A percentile compares a stretch with the other conserved stretches of the same genome.
Conservation (phyloP, 2,329 filamentous ascomycete genomes). For the Fusarium sp. region DNA sequence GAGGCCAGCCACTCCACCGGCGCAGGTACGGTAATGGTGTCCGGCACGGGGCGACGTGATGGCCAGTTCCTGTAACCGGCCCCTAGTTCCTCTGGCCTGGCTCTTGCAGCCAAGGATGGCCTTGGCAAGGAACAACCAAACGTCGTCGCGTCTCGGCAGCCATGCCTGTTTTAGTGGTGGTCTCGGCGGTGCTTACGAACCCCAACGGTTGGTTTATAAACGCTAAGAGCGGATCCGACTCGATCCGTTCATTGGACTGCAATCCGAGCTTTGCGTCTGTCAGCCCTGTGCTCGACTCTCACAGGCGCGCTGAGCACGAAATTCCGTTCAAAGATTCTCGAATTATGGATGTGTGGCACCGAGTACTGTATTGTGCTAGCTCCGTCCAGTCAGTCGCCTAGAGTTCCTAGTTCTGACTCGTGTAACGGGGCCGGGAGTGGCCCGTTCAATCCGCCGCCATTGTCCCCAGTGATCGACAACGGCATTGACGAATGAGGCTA, state of each 20-base stretch:
- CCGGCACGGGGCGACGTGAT: background rate
- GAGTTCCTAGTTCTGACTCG: background rate
- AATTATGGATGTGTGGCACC: too few species aligned
- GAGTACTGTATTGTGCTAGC: too few species aligned
- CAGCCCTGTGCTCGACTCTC: too few species aligned
- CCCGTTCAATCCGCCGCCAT: background rate
- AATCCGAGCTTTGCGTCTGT: too few species aligned
- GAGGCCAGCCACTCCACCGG: background rate
- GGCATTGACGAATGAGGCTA: constrained; percentile 1
- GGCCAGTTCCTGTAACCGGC: background rate
- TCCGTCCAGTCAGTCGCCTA: too few species aligned
- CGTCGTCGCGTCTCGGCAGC: background rate
- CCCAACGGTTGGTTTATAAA: background rate
- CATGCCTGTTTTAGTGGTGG: background rate
- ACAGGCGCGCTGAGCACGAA: too few species aligned
- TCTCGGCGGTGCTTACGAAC: background rate
- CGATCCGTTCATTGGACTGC: too few species aligned
- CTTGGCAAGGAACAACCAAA: background rate
- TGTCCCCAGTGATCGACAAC: constrained; percentile 5
- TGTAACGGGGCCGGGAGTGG: background rate
- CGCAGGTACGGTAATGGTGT: constrained; percentile 1
- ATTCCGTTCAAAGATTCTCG: too few species aligned
- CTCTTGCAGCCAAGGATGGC: background rate
- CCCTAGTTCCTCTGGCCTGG: background rate
- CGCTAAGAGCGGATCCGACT: background rate